Percentiles rank a stretch among this genome's conserved stretches.
Conservation (phyloP, 1,284 basidiomycete genomes). For the Ustilago crameri region DNA sequence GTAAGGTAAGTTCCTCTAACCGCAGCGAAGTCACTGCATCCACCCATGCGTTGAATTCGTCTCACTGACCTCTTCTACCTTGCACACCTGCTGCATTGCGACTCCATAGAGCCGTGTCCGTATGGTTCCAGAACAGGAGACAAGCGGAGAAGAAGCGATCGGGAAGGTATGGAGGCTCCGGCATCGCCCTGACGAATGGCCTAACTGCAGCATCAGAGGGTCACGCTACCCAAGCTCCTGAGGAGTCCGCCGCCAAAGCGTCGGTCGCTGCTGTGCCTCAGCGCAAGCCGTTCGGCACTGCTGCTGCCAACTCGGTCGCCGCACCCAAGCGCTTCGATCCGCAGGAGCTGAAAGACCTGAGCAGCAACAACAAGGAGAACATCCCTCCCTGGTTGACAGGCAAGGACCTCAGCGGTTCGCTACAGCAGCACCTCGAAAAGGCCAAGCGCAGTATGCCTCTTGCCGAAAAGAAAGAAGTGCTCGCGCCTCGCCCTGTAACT, state of each 20-base stretch:
- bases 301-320: slow-evolving; percentile 12
- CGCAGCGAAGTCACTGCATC: neutral
- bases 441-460: slow-evolving; percentile 28
- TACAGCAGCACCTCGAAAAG: slow-evolving; percentile 20
- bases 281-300: slow-evolving; percentile 35
- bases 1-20: slow-evolving; percentile 44
- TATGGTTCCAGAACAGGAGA: slow-evolving; percentile 66
- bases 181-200: slow-evolving; percentile 16
- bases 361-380: slow-evolving; percentile 51
- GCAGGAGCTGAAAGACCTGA: slow-evolving; percentile 25
- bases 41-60: no score
- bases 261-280: slow-evolving; percentile 5
- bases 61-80: neutral
- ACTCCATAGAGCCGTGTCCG: slow-evolving; percentile 48
- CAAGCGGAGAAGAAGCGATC: slow-evolving; percentile 67
- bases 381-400: slow-evolving; percentile 42
- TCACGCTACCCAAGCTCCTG: slow-evolving; percentile 5
- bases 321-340: slow-evolving; percentile 17
- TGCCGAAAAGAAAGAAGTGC: slow-evolving; percentile 6
- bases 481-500: slow-evolving; percentile 7
- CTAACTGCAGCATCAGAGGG: neutral
- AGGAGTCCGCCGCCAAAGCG: slow-evolving; percentile 2
- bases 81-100: neutral
- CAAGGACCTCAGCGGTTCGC: neutral
- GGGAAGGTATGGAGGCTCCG: slow-evolving; percentile 49